These are phyloP conservation scores for Pinus taeda DNA, from an alignment of 75 land plant genomes.

Conservation along the genomic window DNA sequence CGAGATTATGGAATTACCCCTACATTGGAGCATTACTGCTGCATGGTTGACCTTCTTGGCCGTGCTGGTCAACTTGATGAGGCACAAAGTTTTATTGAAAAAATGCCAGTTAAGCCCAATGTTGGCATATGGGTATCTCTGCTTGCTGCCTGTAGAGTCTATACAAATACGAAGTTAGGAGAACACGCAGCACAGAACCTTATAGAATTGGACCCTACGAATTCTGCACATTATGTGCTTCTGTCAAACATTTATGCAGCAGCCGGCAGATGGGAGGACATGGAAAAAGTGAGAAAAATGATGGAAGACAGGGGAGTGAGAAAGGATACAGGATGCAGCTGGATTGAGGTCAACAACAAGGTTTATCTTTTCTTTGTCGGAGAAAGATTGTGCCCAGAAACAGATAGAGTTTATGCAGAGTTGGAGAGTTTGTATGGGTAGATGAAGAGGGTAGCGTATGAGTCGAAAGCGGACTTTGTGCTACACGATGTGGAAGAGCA, in stretches of 20 bases:
- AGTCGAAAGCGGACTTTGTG: too few relatives aligned
- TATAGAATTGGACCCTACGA: slow-evolving; percentile 11
- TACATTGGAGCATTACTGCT: slow-evolving; percentile 15
- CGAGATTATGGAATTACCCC: slow-evolving; percentile 12
- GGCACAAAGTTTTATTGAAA: slow-evolving; percentile 12
- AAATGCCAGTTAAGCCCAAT: slow-evolving; percentile 16
- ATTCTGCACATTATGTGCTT: slow-evolving; percentile 13
- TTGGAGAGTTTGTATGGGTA: not conserved
- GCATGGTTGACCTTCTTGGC: slow-evolving; percentile 31
- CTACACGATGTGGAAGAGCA: too few relatives aligned
- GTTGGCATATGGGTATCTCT: slow-evolving; percentile 12
- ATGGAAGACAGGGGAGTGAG: slow-evolving; percentile 34
- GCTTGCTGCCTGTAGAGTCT: slow-evolving; percentile 16
- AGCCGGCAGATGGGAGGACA: slow-evolving; percentile 45
- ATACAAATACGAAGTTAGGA: slow-evolving; percentile 11
- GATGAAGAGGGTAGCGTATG: not conserved
- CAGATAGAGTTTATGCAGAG: not conserved
- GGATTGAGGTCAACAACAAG: slow-evolving; percentile 24
- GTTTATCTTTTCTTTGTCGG: slow-evolving; percentile 9
- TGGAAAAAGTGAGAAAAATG: slow-evolving; percentile 38
- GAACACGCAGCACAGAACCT: slow-evolving; percentile 17
- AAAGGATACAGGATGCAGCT: slow-evolving; percentile 18
- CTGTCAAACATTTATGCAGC: slow-evolving; percentile 54
- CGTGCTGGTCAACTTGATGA: slow-evolving; percentile 25
- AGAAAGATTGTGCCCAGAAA: not conserved